Evolutionary conservation across 2,329 filamentous ascomycete species (phyloP).

Genomic region (Teratosphaeria gauchensis): DNA sequence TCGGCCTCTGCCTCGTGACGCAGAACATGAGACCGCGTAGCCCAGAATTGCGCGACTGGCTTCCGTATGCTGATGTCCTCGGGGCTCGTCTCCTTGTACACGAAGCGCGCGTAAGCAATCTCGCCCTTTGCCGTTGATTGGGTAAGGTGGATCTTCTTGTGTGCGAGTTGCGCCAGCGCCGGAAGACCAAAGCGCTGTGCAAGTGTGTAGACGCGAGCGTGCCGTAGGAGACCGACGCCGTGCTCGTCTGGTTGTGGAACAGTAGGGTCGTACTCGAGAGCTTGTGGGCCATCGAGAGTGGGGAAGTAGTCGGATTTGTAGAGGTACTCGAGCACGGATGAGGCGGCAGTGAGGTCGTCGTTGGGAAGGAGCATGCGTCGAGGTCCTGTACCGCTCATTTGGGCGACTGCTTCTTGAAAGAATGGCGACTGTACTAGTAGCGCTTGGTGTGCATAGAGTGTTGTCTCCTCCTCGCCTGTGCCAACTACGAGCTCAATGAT

Average conservation of each 20-base stretch:
- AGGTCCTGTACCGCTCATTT: conserved; percentile 44
- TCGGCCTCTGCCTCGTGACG: conserved; percentile 78
- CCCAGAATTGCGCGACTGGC: conserved; percentile 87
- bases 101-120: conserved; percentile 83
- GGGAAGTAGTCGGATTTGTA: conserved; percentile 87
- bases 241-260: conserved; percentile 60
- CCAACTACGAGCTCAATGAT: conserved; percentile 39
- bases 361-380: conserved; percentile 59
- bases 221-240: conserved; percentile 76
- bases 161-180: conserved; percentile 64
- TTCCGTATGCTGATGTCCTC: conserved; percentile 66
- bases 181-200: conserved; percentile 63
- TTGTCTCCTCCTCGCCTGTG: conserved; percentile 47
- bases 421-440: conserved; percentile 66
- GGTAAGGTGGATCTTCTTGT: conserved; percentile 85
- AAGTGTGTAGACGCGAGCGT: conserved; percentile 82
- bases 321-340: conserved; percentile 72
- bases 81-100: conserved; percentile 65
- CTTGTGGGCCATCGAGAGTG: conserved; percentile 46
- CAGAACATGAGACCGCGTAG: conserved; percentile 66
- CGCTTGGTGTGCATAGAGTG: conserved; percentile 69
- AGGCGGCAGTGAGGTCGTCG: conserved; percentile 63
- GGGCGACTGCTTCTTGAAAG: conserved; percentile 54
- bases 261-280: conserved; percentile 59
- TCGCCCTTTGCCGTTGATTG: conserved; percentile 81